A percentile compares a stretch with the other conserved stretches of the same genome.
Evolutionary conservation across 805 yeast species (phyloP).

Genomic region (Wickerhamiella hasegawae): DNA sequence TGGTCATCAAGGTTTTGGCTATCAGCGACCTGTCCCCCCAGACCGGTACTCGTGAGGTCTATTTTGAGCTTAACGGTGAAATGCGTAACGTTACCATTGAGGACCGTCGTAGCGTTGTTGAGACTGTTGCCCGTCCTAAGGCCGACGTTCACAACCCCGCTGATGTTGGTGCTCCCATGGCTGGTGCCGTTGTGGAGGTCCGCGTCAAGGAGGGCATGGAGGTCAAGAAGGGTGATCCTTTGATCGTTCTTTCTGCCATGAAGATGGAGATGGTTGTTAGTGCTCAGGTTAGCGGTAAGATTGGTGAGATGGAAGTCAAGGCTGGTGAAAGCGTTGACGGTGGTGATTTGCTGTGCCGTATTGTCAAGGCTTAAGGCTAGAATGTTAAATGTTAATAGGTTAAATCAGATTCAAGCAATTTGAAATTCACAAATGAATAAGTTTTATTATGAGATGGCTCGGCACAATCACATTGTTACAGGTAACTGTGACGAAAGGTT

Average conservation of each 20-base stretch:
- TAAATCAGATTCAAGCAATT: too few relatives aligned
- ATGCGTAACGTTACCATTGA: slow-evolving; percentile 86
- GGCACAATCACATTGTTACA: too few relatives aligned
- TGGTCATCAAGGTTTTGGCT: slow-evolving; percentile 83
- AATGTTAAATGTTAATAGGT: too few relatives aligned
- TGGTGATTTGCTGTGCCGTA: slow-evolving; percentile 62
- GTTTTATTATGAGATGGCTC: too few relatives aligned
- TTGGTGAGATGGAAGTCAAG: slow-evolving; percentile 59
- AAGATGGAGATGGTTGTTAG: slow-evolving; percentile 99
- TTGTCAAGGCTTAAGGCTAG: slow-evolving; percentile 29
- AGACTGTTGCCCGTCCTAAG: slow-evolving; percentile 73
- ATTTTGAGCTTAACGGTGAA: slow-evolving; percentile 97
- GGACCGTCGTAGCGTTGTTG: slow-evolving; percentile 76
- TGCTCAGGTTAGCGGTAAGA: slow-evolving; percentile 77
- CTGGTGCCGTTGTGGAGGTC: slow-evolving; percentile 93
- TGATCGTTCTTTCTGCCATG: slow-evolving; percentile 93
- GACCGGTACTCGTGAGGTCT: slow-evolving; percentile 89
- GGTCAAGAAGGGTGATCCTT: slow-evolving; percentile 91
- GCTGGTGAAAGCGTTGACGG: slow-evolving; percentile 96
- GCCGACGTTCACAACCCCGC: slow-evolving; percentile 76
- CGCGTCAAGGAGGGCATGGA: slow-evolving; percentile 76
- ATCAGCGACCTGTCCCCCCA: slow-evolving; percentile 72
- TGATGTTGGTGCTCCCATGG: slow-evolving; percentile 98
- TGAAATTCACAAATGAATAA: too few relatives aligned
- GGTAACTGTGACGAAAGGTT: too few relatives aligned